Evolutionary conservation across 1,284 basidiomycete species (phyloP), one percentile per base, ranked within the genome.

Genomic region (Leccinum griseonigrum): DNA sequence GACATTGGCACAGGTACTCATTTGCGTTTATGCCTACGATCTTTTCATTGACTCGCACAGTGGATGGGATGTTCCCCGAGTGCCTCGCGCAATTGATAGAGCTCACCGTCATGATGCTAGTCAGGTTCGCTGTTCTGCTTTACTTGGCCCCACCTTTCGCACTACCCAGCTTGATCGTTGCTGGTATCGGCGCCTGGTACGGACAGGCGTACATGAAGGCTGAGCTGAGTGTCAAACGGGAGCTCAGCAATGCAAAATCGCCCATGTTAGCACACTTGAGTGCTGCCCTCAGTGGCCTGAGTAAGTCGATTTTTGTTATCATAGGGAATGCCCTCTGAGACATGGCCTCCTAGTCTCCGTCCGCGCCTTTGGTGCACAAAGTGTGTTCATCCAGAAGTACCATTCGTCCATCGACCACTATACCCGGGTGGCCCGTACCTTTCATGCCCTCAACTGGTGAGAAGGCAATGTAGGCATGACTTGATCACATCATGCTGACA

Each of bases 281-380:
- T 2, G 76, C 78, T 14, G 75, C 77, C 2, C 69, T 81, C 32
- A 66, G 71, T 26, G 91, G 91, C 26, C 76, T 92, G 38, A 77
- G 85, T 88, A 64, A 59, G 82, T 69, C 4, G 3, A 4, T 56
- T 26, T 14, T 36, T 22, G 22, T 50, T 31, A 31, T 18, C 53
- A 29, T 3, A 52, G 18, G 46, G 38, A 56, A 36, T 9, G 29
- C 13, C 11, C 22, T 18, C 28, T 29, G 22, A 53, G n/a, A 43
- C 28, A 6, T 40, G 31, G 1, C n/a, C 13, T 43, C 6, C 1
- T 52, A 86, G 86, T 81, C 3, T 88, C 86, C 5, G 83, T 89
- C 56, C 81, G 87, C 28, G 85, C 85, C 10, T 87, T 84, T 67
- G 80, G 81, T 6, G 83, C 82, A 16, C 79, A 87, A 68, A 60